These are phyloP conservation scores for Hypoxylon intermedium DNA, from an alignment of 495 filamentous ascomycete species.

Conservation along the genomic window DNA sequence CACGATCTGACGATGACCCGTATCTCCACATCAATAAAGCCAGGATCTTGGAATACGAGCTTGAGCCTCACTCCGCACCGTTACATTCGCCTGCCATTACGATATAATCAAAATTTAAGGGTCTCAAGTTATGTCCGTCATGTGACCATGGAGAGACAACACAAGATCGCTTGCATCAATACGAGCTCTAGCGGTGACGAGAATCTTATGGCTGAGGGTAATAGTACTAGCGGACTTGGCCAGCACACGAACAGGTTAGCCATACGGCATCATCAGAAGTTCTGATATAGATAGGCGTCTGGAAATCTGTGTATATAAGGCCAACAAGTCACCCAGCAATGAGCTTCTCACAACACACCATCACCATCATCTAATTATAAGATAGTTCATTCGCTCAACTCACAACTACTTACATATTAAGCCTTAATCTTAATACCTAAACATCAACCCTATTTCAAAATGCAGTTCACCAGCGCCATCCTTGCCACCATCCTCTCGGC, in stretches of 20 bases:
- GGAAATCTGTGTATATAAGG: constrained; percentile 22
- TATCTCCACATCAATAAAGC: constrained; percentile 10
- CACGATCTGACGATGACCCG: constrained; percentile 1
- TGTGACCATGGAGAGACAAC: constrained; percentile 37
- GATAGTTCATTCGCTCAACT: constrained; percentile 15
- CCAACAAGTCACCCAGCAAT: constrained; percentile 4
- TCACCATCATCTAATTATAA: constrained; percentile 9
- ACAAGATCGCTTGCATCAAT: constrained; percentile 26
- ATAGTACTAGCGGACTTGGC: constrained; percentile 7
- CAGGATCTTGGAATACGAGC: constrained; percentile 30
- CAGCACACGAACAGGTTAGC: neutral
- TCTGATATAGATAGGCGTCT: neutral
- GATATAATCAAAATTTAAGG: constrained; percentile 8
- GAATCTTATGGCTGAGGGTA: constrained; percentile 17
- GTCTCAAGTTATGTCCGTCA: constrained; percentile 15
- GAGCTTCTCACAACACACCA: constrained; percentile 1
- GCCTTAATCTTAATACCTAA: constrained; percentile 6
- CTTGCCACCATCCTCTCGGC: constrained; percentile 45
- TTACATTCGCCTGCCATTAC: constrained; percentile 15
- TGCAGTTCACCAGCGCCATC: constrained; percentile 52
- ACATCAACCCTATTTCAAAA: constrained; percentile 36
- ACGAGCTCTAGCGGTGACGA: constrained; percentile 28
- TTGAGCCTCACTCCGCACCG: constrained; percentile 26
- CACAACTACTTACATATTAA: constrained; percentile 12
- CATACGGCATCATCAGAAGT: constrained; percentile 1